phyloP scores from a whole-genome alignment of 2,329 filamentous ascomycete species.

The Diaporthe longicolla region DNA sequence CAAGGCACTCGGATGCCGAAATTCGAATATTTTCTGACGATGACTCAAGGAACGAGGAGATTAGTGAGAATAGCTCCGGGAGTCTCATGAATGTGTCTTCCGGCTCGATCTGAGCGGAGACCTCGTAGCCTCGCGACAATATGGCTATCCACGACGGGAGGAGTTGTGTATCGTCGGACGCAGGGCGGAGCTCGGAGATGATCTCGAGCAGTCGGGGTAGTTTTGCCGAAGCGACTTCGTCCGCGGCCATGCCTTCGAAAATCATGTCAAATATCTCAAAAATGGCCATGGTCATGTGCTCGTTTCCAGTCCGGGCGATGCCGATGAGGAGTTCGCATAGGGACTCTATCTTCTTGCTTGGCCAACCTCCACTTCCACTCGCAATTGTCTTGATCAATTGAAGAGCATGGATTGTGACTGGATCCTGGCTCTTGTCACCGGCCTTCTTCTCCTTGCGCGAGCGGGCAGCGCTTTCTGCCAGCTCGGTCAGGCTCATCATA shows the following conservation, averaged over 20 bases:
- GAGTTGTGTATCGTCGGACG: slow-evolving; percentile 93
- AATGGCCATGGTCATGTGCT: slow-evolving; percentile 95
- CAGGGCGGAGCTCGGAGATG: slow-evolving; percentile 91
- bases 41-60: slow-evolving; percentile 86
- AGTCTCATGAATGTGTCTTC: slow-evolving; percentile 94
- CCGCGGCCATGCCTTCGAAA: slow-evolving; percentile 89
- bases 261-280: slow-evolving; percentile 99
- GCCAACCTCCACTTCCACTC: slow-evolving; percentile 91
- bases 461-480: slow-evolving; percentile 73
- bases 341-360: slow-evolving; percentile 93
- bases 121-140: slow-evolving; percentile 92
- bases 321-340: slow-evolving; percentile 90
- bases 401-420: slow-evolving; percentile 89
- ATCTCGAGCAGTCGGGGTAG: slow-evolving; percentile 90
- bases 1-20: slow-evolving; percentile 93
- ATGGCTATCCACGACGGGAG: slow-evolving; percentile 98
- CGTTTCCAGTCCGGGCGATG: slow-evolving; percentile 91
- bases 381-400: slow-evolving; percentile 94
- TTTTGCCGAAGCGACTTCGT: slow-evolving; percentile 90
- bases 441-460: slow-evolving; percentile 79
- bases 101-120: slow-evolving; percentile 88
- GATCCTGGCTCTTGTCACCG: slow-evolving; percentile 76
- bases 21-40: slow-evolving; percentile 93
- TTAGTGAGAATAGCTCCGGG: slow-evolving; percentile 84
- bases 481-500: slow-evolving; percentile 82